Evolutionary conservation across 352 stramenopile genomes (phyloP), one percentile per base, ranked within the genome.

Genomic region (Discostella stelligera): DNA sequence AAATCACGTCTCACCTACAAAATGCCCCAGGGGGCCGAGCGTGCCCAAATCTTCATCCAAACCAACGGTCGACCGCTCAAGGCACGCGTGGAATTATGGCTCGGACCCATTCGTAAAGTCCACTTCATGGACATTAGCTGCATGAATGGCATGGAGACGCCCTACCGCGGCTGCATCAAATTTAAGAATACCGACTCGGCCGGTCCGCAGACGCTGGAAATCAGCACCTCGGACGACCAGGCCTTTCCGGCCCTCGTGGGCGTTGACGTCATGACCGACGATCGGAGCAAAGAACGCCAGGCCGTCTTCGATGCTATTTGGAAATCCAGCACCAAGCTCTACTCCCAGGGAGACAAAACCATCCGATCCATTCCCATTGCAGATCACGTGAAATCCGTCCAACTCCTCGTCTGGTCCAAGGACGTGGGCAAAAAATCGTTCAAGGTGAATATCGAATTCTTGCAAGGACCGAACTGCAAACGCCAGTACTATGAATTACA

Each of bases 1-100:
- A 80, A 79, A n/a, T 85, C 82, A 7, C 72, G 86, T 44, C 60
- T 75, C 41, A 89, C 84, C 2, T 89, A 73, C 72, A 75, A 89
- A 60, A 82, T 90, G 64, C 82, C 84, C 21, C 63, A 58, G 16
- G 71, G 74, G 0, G 76, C 71, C 13, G 74, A 83, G n/a, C 77
- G 80, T 32, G 60, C 74, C 5, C 71, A 78, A 48, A 82, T 85
- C 50, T 68, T 69, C 54, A 62, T 77, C 54, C 55, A 75, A 48
- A 70, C 72, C 27, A 72, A 85, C 9, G 81, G 81, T 13, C 73
- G 81, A 53, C 81, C 81, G 8, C 39, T 87, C 14, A 83, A 79
- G 30, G 77, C 72, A 14, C 63, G 62, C 16, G 77, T 87, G 6
- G 66, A 87, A 66, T 53, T 87, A 9, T 87, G 81, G 81, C 59